phyloP scores from a whole-genome alignment of 176 grass and related monocot species.

The Thalia dealbata region DNA sequence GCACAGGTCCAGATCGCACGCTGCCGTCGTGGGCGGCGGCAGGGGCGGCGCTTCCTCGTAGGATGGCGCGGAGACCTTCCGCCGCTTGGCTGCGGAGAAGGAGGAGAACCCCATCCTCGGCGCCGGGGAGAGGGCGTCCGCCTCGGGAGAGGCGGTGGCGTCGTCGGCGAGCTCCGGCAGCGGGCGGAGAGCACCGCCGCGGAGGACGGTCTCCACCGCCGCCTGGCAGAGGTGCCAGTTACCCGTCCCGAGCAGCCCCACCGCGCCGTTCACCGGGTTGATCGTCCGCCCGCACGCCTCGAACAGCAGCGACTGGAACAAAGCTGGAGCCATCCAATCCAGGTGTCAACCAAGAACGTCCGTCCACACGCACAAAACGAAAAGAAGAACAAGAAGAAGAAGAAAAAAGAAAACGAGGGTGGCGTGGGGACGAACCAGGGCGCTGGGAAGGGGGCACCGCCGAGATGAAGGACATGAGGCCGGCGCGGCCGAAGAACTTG shows the following conservation, averaged over 20 bases:
- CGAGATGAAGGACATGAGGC: constrained; percentile 86
- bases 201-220: constrained; percentile 77
- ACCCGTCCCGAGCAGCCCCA: constrained; percentile 58
- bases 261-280: constrained; percentile 83
- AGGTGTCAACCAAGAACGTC: no score
- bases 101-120: constrained; percentile 15
- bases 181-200: constrained; percentile 46
- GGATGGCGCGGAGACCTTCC: not conserved
- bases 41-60: not conserved
- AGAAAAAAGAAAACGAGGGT: not conserved
- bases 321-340: constrained; percentile 27
- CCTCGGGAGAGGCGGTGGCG: not conserved
- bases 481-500: constrained; percentile 96
- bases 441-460: constrained; percentile 63
- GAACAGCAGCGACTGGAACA: constrained; percentile 90
- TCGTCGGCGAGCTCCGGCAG: constrained; percentile 35
- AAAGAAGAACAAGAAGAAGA: not conserved
- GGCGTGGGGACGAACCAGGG: constrained; percentile 28
- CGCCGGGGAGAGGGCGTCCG: constrained; percentile 19
- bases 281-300: constrained; percentile 94
- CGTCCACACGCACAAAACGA: not conserved
- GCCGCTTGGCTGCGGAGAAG: not conserved
- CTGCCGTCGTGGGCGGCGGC: not conserved
- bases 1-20: constrained; percentile 48
- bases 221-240: constrained; percentile 89